Evolutionary conservation across 208 protist species (phyloP), one percentile per base, ranked within the genome.

Genomic region (Novymonas esmeraldas): DNA sequence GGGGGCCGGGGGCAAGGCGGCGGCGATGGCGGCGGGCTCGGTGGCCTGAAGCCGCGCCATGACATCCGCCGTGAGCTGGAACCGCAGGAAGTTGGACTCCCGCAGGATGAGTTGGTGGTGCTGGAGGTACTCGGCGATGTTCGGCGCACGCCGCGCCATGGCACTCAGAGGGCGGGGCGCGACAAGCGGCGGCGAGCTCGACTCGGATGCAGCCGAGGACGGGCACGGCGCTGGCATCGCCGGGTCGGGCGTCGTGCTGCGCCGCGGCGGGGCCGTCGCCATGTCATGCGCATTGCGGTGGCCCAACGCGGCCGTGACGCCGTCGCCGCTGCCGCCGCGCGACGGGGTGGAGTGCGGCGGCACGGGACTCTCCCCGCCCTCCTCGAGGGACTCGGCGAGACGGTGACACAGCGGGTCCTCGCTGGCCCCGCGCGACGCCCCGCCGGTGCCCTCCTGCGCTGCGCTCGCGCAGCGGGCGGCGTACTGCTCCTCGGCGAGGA

Each of bases 71-170:
- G 79, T 79, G 13, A 73, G 64, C n/a, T 85, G 84, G 26, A 84
- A 64, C 36, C 78, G 76, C 28, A 93, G 73, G 59, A 86, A 90
- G 31, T 86, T 85, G 2, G 87, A 86, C 39, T 59, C 73, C 16
- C 78, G 76, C 31, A 79, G 60, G 71, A 93, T 65, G 60, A 83
- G 82, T 2, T 56, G 68, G 52, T 93, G 80, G 26, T 76, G 41
- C 11, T 48, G 51, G 28, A 93, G 76, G 60, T 90, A 93, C 28
- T 77, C 38, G 10, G 36, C 62, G 20, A 85, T 63, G 50, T 70
- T 51, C 16, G 50, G 31, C 26, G 62, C 63, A 1, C 62, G 70
- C 55, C 48, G 62, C 46, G 52, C 70, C 55, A 60, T 54, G 22
- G 59, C 64, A 29, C 59, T 75, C 55, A 71, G 34, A 13, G 50